Conservation (phyloP, 139 green algal genomes). For the Micractinium sp. region DNA sequence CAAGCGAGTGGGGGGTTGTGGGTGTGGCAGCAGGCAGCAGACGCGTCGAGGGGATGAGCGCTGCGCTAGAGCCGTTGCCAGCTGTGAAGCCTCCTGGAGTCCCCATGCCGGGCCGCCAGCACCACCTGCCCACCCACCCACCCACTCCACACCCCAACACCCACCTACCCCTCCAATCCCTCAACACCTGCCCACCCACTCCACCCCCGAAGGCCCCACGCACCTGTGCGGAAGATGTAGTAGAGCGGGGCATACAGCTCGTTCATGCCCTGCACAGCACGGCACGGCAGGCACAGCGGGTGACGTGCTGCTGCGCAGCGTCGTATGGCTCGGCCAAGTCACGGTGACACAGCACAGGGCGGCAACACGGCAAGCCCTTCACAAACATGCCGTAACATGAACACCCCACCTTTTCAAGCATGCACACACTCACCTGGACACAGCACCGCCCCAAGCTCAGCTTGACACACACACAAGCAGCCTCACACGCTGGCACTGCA, state of each 20-base stretch:
- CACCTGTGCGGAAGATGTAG: constrained; percentile 80
- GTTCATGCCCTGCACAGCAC: constrained; percentile 90
- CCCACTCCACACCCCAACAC: not conserved
- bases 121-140: not conserved
- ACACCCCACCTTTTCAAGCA: too few relatives aligned
- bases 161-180: too few relatives aligned
- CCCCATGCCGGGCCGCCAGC: too few relatives aligned
- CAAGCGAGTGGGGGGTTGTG: not conserved
- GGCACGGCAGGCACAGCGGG: not conserved
- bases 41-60: too few relatives aligned
- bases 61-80: too few relatives aligned
- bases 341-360: not conserved
- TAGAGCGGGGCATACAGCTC: constrained; percentile 95
- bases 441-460: too few relatives aligned
- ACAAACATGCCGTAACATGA: too few relatives aligned
- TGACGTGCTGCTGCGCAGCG: too few relatives aligned
- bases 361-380: too few relatives aligned
- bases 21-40: not conserved
- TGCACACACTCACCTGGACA: not conserved
- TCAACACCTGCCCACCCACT: not conserved
- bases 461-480: too few relatives aligned
- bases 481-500: too few relatives aligned
- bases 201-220: not conserved
- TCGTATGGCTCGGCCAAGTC: not conserved
- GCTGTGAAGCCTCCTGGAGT: too few relatives aligned